phyloP scores from a whole-genome alignment of 163 green algal species.

The Scenedesmus sp. region DNA sequence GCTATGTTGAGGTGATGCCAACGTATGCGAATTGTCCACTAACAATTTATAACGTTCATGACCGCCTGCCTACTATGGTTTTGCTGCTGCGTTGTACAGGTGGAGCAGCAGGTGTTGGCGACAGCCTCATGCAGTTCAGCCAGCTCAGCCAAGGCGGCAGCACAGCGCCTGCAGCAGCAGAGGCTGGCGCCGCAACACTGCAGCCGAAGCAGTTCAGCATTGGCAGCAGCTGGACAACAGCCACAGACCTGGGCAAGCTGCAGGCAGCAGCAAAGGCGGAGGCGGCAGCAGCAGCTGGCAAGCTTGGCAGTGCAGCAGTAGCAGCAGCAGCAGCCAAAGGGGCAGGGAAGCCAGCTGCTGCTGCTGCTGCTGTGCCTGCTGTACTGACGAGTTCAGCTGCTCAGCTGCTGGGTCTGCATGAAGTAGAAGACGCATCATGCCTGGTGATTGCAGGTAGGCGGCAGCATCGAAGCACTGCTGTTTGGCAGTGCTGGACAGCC shows the following conservation, averaged over 20 bases:
- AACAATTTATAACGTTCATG: background rate
- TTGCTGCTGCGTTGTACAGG: background rate
- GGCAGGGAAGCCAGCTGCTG: background rate
- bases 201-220: constrained; percentile 31
- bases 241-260: constrained; percentile 19
- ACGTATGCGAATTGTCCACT: too few species aligned
- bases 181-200: background rate
- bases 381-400: constrained; percentile 28
- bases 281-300: constrained; percentile 17
- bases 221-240: constrained; percentile 14
- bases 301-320: constrained; percentile 10
- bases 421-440: background rate
- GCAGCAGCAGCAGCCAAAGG: constrained; percentile 9
- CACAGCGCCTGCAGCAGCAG: background rate
- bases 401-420: constrained; percentile 39
- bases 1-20: too few species aligned
- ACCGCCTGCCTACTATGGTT: background rate
- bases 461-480: background rate
- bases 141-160: background rate
- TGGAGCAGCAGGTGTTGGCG: background rate
- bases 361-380: background rate
- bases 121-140: constrained; percentile 17
- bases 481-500: background rate
- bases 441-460: background rate
- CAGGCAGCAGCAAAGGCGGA: constrained; percentile 36